Percentiles rank a stretch among this genome's conserved stretches.
These are phyloP conservation scores for Anthoceros angustus DNA, from an alignment of 225 moss, liverwort and hornwort genomes.

Conservation along the genomic window DNA sequence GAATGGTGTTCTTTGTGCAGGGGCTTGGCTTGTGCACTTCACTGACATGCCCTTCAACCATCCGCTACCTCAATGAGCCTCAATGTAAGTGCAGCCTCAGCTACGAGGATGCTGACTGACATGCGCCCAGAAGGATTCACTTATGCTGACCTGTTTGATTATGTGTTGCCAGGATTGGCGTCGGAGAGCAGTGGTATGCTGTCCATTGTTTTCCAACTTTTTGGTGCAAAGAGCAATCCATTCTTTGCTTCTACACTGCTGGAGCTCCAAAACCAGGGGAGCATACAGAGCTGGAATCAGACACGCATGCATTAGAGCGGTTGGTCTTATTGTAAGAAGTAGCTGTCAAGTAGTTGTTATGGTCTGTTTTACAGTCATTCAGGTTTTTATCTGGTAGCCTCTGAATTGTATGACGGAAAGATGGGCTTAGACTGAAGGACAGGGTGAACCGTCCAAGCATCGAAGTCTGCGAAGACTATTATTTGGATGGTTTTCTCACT, in stretches of 20 bases:
- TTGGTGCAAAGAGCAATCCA: too few species aligned
- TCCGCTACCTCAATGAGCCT: constrained; percentile 92
- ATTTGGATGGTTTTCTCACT: background rate
- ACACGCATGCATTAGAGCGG: background rate
- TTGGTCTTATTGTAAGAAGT: background rate
- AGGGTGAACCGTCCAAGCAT: background rate
- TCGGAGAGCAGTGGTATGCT: too few species aligned
- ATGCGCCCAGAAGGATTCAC: too few species aligned
- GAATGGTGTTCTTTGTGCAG: constrained; percentile 22
- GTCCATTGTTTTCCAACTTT: too few species aligned
- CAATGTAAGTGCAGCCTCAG: constrained; percentile 45
- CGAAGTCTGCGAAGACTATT: background rate
- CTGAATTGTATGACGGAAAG: background rate
- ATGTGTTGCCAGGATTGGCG: background rate
- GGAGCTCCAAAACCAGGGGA: too few species aligned
- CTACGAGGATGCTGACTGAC: background rate
- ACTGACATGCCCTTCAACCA: constrained; percentile 90
- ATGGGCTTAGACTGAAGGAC: background rate
- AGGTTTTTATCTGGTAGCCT: background rate
- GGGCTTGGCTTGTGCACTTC: constrained; percentile 89
- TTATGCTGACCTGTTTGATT: background rate
- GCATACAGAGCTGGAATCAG: too few species aligned
- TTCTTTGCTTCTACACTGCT: too few species aligned
- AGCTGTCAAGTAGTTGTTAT: background rate
- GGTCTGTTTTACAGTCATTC: background rate